phyloP scores from a whole-genome alignment of 352 stramenopile species.

The Plasmopara viticola region DNA sequence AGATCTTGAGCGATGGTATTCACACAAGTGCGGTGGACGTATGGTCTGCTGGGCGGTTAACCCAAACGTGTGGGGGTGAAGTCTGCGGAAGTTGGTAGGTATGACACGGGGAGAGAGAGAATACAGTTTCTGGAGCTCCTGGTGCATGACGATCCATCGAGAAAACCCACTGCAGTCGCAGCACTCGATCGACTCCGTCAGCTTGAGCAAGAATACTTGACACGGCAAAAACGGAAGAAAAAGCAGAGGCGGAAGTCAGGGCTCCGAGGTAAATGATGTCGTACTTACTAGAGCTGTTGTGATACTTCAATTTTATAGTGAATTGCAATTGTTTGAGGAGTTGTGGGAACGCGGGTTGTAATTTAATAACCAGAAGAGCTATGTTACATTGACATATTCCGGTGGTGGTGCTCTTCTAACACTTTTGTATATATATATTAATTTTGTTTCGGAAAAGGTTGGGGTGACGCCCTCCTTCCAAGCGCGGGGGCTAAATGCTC shows the following conservation, averaged over 20 bases:
- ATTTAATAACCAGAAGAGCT: slow-evolving; percentile 5
- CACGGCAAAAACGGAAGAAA: slow-evolving; percentile 9
- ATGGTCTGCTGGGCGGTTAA: slow-evolving; percentile 16
- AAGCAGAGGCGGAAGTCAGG: slow-evolving; percentile 2
- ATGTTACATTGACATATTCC: slow-evolving; percentile 3
- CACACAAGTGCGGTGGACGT: slow-evolving; percentile 17
- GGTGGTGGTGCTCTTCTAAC: slow-evolving; percentile 3
- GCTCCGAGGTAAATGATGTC: background rate
- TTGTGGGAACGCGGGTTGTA: slow-evolving; percentile 3
- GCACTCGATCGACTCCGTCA: slow-evolving; percentile 17
- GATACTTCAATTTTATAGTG: background rate
- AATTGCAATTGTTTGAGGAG: background rate
- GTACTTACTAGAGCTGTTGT: background rate
- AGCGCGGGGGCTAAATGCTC: no score
- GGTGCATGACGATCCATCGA: slow-evolving; percentile 13
- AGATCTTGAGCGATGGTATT: slow-evolving; percentile 12
- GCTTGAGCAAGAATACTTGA: slow-evolving; percentile 24
- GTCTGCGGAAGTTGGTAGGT: slow-evolving; percentile 16
- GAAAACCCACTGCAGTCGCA: slow-evolving; percentile 10
- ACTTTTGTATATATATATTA: slow-evolving; percentile 9
- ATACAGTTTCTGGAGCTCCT: slow-evolving; percentile 11
- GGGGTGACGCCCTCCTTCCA: no score
- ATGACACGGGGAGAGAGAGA: slow-evolving; percentile 8
- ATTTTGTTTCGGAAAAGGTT: no score
- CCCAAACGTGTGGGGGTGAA: slow-evolving; percentile 6